Evolutionary conservation across 1,139 yeast genomes (phyloP), one percentile per base, ranked within the genome.

Genomic region (Taiozyma sp.): DNA sequence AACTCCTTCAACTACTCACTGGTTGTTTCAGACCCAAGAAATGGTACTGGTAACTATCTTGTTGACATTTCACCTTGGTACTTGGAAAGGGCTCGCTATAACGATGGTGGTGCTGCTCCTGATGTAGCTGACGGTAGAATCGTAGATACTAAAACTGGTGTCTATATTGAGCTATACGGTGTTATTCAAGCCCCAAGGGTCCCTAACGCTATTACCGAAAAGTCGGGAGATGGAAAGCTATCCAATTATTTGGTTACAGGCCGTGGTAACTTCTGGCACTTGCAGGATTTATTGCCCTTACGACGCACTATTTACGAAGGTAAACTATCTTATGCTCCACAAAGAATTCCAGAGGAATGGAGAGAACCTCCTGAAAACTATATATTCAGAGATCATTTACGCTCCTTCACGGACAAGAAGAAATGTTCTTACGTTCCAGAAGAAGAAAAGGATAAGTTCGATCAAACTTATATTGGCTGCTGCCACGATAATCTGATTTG

Each of bases 41-140:
- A 69, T 48, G 76, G 75, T 4, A 64, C 72, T 10, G 76, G 81
- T 1, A 62, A 67, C 42, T 80, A 73, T 55, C 65, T 76, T 2
- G 53, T 80, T 16, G 84, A 80, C 57, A 73, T 80, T 4, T 73
- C 74, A n/a, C 76, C 81, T 1, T 66, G 69, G 57, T 72, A 67
- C 50, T 66, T 70, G 52, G 69, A 70, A 50, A 65, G 84, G 52
- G 70, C 71, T 1, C 64, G 70, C 27, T 70, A 69, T 12, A 70
- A 72, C 48, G 75, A 68, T 49, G 72, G 70, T 45, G 63, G 67
- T 50, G 70, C 70, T 2, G 62, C 78, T 1, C 68, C 71, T 3
- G 81, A 80, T 56, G 65, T 70, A 4, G 71, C 78, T 5, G 84
- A 80, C 65, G 81, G 81, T 1, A 66, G 83, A 49, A 76, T 80